phyloP scores from a whole-genome alignment of 345 rosid species.

The Microthlaspi erraticum region DNA sequence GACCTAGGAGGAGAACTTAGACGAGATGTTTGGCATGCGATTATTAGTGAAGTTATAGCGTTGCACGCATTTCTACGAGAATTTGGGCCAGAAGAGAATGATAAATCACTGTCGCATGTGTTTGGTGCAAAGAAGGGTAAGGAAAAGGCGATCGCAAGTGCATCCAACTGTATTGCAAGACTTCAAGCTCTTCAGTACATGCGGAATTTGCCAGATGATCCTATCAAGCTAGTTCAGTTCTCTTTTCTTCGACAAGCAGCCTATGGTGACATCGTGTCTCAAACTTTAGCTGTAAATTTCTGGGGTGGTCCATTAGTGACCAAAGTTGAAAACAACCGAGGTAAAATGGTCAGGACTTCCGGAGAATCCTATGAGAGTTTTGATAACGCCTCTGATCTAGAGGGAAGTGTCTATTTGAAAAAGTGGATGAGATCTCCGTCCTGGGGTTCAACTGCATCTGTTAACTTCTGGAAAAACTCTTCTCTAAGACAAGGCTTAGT shows the following conservation, averaged over 20 bases:
- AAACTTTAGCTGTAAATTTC: slow-evolving; percentile 80
- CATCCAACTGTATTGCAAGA: slow-evolving; percentile 76
- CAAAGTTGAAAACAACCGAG: slow-evolving; percentile 52
- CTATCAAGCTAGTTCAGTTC: slow-evolving; percentile 81
- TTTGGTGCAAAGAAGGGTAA: slow-evolving; percentile 85
- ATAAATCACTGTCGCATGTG: slow-evolving; percentile 61
- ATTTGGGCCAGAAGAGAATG: slow-evolving; percentile 75
- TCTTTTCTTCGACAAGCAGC: slow-evolving; percentile 84
- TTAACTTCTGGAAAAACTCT: slow-evolving; percentile 75
- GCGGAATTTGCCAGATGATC: slow-evolving; percentile 85
- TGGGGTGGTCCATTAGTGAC: slow-evolving; percentile 89
- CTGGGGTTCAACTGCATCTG: slow-evolving; percentile 78
- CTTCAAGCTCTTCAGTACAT: slow-evolving; percentile 89
- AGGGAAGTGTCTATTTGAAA: slow-evolving; percentile 87
- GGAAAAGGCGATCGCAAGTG: slow-evolving; percentile 69
- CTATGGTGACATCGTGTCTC: slow-evolving; percentile 73
- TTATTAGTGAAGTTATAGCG: slow-evolving; percentile 77
- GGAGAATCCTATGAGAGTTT: slow-evolving; percentile 54
- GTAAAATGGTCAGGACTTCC: slow-evolving; percentile 45
- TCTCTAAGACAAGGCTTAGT: slow-evolving; percentile 63
- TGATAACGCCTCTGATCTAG: slow-evolving; percentile 69
- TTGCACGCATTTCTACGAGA: slow-evolving; percentile 75
- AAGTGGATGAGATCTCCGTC: slow-evolving; percentile 94
- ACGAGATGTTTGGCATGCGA: slow-evolving; percentile 95
- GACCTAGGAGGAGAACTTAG: slow-evolving; percentile 95